phyloP scores from a whole-genome alignment of 768 basidiomycete species.

The Dioszegia hungarica region DNA sequence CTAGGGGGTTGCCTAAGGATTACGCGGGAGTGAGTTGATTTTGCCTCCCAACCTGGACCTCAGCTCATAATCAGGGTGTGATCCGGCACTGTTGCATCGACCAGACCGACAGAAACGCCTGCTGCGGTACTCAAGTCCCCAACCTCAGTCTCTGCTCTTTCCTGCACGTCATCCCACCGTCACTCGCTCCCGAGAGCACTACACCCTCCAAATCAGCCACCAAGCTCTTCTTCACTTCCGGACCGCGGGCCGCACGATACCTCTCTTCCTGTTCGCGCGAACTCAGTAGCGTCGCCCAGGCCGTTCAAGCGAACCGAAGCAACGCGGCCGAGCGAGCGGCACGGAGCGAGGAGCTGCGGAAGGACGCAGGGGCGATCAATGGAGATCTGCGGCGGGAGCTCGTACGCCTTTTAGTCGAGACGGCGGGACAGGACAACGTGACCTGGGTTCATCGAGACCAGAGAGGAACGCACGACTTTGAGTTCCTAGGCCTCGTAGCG shows the following conservation, averaged over 20 bases:
- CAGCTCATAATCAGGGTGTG: constrained; percentile 51
- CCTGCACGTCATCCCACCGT: constrained; percentile 72
- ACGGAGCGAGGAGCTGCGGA: constrained; percentile 53
- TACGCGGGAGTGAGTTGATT: constrained; percentile 40
- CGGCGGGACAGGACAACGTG: not conserved
- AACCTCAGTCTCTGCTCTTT: constrained; percentile 63
- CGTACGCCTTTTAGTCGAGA: constrained; percentile 14
- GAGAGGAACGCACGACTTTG: constrained; percentile 44
- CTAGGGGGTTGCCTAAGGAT: constrained; percentile 44
- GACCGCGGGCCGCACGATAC: constrained; percentile 66
- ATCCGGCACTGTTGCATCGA: constrained; percentile 75
- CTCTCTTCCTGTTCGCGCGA: constrained; percentile 59
- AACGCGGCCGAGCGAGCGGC: constrained; percentile 64
- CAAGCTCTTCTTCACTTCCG: constrained; percentile 76
- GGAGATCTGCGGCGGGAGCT: constrained; percentile 23
- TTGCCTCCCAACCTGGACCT: not conserved
- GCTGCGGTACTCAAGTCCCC: constrained; percentile 42
- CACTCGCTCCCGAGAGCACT: constrained; percentile 56
- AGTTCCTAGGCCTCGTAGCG: constrained; percentile 24
- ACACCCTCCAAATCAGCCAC: constrained; percentile 66
- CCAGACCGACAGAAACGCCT: constrained; percentile 60
- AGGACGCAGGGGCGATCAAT: constrained; percentile 10
- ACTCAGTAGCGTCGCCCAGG: constrained; percentile 58
- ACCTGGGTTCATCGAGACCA: constrained; percentile 24
- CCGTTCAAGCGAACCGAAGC: constrained; percentile 64